Evolutionary conservation across 106 monocot genomes (phyloP).

Genomic region (Triglochin maritima): DNA sequence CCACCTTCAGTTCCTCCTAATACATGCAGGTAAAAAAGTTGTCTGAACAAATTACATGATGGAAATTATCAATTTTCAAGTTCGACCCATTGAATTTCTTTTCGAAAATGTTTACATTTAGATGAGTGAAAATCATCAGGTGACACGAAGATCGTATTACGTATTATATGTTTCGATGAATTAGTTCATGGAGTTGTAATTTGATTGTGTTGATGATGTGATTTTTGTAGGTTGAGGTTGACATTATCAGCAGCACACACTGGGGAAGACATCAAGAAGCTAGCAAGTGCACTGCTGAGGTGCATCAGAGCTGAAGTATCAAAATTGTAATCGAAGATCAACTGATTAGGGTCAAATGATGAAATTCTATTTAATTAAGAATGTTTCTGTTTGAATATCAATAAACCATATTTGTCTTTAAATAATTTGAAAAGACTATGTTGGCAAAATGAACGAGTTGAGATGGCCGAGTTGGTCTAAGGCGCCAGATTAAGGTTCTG

Average conservation of each 20-base stretch:
- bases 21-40: slow-evolving; percentile 58
- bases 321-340: neutral
- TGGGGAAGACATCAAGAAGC: slow-evolving; percentile 51
- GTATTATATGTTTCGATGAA: too few relatives aligned
- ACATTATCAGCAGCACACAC: slow-evolving; percentile 78
- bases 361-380: too few relatives aligned
- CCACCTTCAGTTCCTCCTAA: slow-evolving; percentile 85
- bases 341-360: too few relatives aligned
- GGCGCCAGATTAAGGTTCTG: slow-evolving; percentile 52
- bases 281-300: slow-evolving; percentile 41
- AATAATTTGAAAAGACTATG: too few relatives aligned
- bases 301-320: neutral
- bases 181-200: too few relatives aligned
- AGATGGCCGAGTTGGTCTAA: slow-evolving; percentile 60
- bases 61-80: neutral
- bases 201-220: neutral
- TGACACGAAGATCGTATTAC: too few relatives aligned
- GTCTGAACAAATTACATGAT: neutral
- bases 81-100: neutral
- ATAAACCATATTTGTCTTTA: too few relatives aligned
- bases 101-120: too few relatives aligned
- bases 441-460: slow-evolving; percentile 5
- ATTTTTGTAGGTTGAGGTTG: slow-evolving; percentile 51
- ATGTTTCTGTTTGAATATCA: too few relatives aligned
- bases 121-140: too few relatives aligned